Base-by-base conservation (phyloP, 2,329 filamentous ascomycete genomes). In the Hypoxylon sp. region DNA sequence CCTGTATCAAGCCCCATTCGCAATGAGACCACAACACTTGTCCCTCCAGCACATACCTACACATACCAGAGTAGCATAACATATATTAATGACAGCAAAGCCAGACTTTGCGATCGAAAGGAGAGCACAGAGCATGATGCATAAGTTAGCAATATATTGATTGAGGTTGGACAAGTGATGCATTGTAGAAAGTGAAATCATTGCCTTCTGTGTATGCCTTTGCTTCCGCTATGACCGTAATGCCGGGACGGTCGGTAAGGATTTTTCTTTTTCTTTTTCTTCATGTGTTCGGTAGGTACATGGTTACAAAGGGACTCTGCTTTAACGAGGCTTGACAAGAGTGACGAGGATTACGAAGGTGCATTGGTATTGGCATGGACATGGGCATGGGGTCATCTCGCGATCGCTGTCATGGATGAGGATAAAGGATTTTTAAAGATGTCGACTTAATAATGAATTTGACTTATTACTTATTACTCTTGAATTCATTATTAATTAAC, bases 351-450 rank as follows among this genome's bases (percentile, higher is more conserved):
- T 57, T 44, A 26, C 45, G n/a, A n/a, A n/a, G n/a, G n/a, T n/a
- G n/a, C n/a, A n/a, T n/a, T n/a, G n/a, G n/a, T n/a, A n/a, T n/a
- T n/a, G n/a, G n/a, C n/a, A n/a, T n/a, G n/a, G n/a, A n/a, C n/a
- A n/a, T n/a, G n/a, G n/a, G n/a, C n/a, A 55, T 46, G 34, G 50
- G 50, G 54, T 40, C 50, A 57, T 51, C 44, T 57, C 29, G 50
- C 45, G 50, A 54, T 57, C 45, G 50, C 54, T 54, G 43, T 29
- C 51, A 57, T 46, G 47, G 43, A 51, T 49, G 46, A 48, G 31
- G 38, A 42, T 49, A 34, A 38, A 25, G 16, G 16, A 9, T 13
- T 17, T n/a, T n/a, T n/a, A n/a, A n/a, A n/a, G n/a, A n/a, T n/a
- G n/a, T n/a, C n/a, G n/a, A n/a, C n/a, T n/a, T n/a, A n/a, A n/a